Base-by-base conservation (phyloP, 1,139 yeast genomes). In the Blastobotrys indianensis region DNA sequence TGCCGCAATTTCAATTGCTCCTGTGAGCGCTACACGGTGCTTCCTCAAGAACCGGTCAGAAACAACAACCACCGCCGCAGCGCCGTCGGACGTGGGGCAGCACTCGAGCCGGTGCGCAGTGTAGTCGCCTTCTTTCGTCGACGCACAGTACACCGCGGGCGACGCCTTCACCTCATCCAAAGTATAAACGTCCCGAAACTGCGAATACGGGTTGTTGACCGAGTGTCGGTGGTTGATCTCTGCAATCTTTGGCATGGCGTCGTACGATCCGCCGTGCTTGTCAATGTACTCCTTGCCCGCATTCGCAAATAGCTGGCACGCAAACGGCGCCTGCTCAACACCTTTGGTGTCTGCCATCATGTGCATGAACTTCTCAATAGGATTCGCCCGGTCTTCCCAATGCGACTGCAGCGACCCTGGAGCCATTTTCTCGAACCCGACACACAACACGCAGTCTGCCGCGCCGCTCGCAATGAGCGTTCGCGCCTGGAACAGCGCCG, bases 31-130 rank as follows among this genome's bases (percentile, higher is more conserved):
- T 11, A 58, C 51, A 11, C 62, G 62, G 47, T 60, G 62, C 13
- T 47, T 85, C 60, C 77, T 75, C 57, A 85, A 73, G 69, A 82
- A 84, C 54, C 72, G 72, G 64, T 79, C 92, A 47, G 88, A 80
- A 47, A 85, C 87, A 56, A 86, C 70, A 41, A 86, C 71, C 37
- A 84, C 76, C 35, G 94, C 94, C 51, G 94, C 94, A 65, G 84
- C 94, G 66, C 95, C 95, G 63, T 86, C 95, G 59, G 62, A 58
- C 4, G 64, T 61, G 11, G 64, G 64, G 44, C 64, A 61, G 45
- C 63, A 60, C 45, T 60, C 61, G 11, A 61, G 54, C 44, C 57
- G 59, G 25, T 64, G 57, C 29, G 58, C 52, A 9, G 34, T 34
- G 17, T 39, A 39, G 12, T 36, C 32, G 17, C 41, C 40, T 13